Conservation (phyloP, 371 early-diverging fungal species). For the Mucor lusitanicus region DNA sequence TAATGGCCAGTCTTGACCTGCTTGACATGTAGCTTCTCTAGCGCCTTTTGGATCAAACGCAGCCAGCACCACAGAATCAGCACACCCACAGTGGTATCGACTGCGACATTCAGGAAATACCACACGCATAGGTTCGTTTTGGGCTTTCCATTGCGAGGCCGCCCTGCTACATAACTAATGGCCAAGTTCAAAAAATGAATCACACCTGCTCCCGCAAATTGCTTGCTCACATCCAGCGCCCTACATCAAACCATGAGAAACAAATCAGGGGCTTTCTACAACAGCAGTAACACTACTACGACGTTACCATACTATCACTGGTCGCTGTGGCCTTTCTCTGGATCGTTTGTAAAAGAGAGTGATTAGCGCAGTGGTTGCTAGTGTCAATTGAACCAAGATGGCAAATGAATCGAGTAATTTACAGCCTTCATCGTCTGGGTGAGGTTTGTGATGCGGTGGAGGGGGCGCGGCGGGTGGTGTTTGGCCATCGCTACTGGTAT, state of each 20-base stretch:
- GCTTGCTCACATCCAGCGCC: slow-evolving; percentile 68
- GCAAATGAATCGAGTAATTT: slow-evolving; percentile 65
- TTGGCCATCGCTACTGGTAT: background rate
- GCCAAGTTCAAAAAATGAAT: slow-evolving; percentile 62
- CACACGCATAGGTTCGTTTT: slow-evolving; percentile 64
- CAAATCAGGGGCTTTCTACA: background rate
- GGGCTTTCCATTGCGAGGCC: slow-evolving; percentile 42
- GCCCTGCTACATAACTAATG: slow-evolving; percentile 55
- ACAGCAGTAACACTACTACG: background rate
- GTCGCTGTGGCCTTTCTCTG: slow-evolving; percentile 64
- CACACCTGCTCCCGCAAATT: slow-evolving; percentile 60
- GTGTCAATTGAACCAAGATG: slow-evolving; percentile 60
- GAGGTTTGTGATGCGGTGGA: slow-evolving; percentile 7
- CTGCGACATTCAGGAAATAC: slow-evolving; percentile 68
- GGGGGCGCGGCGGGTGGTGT: background rate
- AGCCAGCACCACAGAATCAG: slow-evolving; percentile 58
- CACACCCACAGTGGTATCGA: slow-evolving; percentile 69
- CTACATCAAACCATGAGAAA: slow-evolving; percentile 28
- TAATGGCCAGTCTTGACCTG: slow-evolving; percentile 45
- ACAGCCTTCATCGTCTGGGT: slow-evolving; percentile 49
- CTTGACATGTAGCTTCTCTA: slow-evolving; percentile 28
- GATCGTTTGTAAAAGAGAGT: slow-evolving; percentile 62
- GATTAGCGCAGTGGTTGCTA: slow-evolving; percentile 59
- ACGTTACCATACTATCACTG: slow-evolving; percentile 59
- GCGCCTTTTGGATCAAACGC: slow-evolving; percentile 29